Conservation (phyloP, 805 yeast genomes). For the Candida coleopterorum region DNA sequence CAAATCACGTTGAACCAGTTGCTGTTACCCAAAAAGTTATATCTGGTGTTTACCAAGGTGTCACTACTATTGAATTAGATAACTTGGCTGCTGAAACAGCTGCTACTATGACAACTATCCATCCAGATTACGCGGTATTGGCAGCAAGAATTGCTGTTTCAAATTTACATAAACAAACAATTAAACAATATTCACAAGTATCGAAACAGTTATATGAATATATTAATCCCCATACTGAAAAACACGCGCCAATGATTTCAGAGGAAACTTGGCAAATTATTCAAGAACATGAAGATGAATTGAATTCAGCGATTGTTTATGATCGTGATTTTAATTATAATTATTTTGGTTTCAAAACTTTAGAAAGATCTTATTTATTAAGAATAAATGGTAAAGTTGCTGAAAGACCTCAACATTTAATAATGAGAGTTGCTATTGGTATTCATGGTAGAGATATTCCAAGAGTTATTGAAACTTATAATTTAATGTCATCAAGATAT, state of each 20-base stretch:
- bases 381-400: conserved; percentile 53
- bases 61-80: conserved; percentile 76
- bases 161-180: conserved; percentile 90
- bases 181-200: conserved; percentile 78
- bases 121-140: conserved; percentile 93
- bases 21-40: conserved; percentile 94
- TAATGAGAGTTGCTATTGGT: conserved; percentile 60
- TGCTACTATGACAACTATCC: conserved; percentile 94
- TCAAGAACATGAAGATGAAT: conserved; percentile 34
- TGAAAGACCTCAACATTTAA: conserved; percentile 58
- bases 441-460: conserved; percentile 53
- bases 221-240: conserved; percentile 73
- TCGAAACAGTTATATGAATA: conserved; percentile 68
- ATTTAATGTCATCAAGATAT: conserved; percentile 53
- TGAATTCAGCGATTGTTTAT: conserved; percentile 42
- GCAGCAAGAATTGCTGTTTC: conserved; percentile 97
- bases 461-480: conserved; percentile 51
- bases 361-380: conserved; percentile 54
- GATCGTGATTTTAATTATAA: conserved; percentile 52
- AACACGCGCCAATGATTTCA: conserved; percentile 45
- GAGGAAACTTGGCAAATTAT: conserved; percentile 37
- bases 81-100: conserved; percentile 90
- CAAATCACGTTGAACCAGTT: conserved; percentile 89
- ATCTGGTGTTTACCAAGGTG: conserved; percentile 96
- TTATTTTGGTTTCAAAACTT: conserved; percentile 58